Evolutionary conservation across 2,329 filamentous ascomycete genomes (phyloP).

Genomic region (Aurifilum marmelostoma): DNA sequence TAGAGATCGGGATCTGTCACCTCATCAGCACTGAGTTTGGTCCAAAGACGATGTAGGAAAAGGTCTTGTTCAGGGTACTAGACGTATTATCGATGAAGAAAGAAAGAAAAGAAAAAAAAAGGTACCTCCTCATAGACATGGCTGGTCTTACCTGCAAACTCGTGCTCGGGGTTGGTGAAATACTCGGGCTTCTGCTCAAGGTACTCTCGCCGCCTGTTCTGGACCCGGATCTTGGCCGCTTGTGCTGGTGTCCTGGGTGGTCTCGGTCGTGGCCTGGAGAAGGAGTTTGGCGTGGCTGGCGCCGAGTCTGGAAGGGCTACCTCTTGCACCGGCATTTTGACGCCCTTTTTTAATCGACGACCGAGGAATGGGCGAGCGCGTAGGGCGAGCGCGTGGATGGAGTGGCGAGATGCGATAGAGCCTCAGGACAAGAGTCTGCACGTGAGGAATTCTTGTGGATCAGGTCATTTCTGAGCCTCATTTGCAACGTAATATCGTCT

Average conservation of each 20-base stretch:
- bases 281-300: constrained; percentile 28
- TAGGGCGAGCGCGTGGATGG: no score
- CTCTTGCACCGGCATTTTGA: no score
- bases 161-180: constrained; percentile 60
- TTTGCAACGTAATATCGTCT: no score
- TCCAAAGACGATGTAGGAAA: background rate
- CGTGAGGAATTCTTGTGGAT: no score
- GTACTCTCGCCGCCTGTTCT: constrained; percentile 79
- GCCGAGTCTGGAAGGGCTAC: background rate
- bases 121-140: background rate
- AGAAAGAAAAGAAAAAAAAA: no score
- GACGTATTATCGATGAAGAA: no score
- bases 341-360: background rate
- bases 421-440: no score
- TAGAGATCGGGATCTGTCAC: constrained; percentile 75
- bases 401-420: no score
- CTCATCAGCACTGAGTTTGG: background rate
- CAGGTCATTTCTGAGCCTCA: no score
- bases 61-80: no score
- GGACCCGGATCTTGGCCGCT: constrained; percentile 57
- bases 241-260: constrained; percentile 47
- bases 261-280: constrained; percentile 48
- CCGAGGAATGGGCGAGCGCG: no score
- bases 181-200: constrained; percentile 74
- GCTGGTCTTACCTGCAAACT: constrained; percentile 51